Evolutionary conservation across 148 eudicot genomes (phyloP).

Genomic region (Rhododendron henanense): DNA sequence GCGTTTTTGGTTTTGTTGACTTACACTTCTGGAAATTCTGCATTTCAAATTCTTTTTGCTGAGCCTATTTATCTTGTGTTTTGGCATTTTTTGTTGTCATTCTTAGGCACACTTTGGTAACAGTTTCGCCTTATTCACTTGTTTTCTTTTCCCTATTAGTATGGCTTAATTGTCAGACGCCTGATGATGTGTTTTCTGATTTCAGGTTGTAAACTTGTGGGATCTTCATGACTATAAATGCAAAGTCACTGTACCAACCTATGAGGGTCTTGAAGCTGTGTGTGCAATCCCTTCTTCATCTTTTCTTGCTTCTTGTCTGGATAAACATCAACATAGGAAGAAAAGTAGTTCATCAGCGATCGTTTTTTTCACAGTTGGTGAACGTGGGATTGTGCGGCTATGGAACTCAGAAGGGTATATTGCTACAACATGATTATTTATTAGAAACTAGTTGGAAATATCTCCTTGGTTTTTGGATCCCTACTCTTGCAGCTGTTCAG

Average conservation of each 20-base stretch:
- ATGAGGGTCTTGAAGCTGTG: constrained; percentile 81
- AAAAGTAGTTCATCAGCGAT: constrained; percentile 34
- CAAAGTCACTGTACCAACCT: constrained; percentile 54
- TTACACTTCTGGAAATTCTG: background rate
- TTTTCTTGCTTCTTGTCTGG: constrained; percentile 43
- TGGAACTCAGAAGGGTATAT: constrained; percentile 85
- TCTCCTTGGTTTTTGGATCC: background rate
- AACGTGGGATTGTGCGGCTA: constrained; percentile 87
- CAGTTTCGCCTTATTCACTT: background rate
- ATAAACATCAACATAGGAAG: constrained; percentile 33
- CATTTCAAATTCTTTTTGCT: background rate
- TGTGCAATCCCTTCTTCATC: constrained; percentile 57
- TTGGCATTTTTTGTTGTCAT: background rate
- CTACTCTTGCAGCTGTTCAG: background rate
- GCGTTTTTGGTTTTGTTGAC: background rate
- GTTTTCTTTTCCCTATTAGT: background rate
- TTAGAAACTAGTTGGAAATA: background rate
- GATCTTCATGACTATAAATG: constrained; percentile 67
- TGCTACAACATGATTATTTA: constrained; percentile 13
- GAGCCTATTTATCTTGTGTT: background rate
- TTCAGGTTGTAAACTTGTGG: constrained; percentile 94
- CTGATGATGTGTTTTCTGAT: constrained; percentile 4
- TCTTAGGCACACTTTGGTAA: background rate
- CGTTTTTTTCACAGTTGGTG: constrained; percentile 84
- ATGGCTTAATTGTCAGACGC: background rate